These are phyloP conservation scores for Citrus inodora DNA, from an alignment of 345 rosid species.

Conservation along the genomic window DNA sequence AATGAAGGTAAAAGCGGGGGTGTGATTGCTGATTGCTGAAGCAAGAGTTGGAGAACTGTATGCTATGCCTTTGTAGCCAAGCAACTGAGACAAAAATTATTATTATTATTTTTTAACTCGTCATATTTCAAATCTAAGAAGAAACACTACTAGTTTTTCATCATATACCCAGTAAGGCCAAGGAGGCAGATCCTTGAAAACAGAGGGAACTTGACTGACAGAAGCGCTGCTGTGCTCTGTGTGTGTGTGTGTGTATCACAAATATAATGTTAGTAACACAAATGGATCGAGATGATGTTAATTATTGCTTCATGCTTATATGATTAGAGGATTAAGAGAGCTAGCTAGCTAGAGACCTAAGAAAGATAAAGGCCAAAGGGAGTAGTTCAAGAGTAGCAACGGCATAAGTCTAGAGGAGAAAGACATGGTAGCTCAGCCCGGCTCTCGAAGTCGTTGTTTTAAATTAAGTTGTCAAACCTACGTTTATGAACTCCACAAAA, in stretches of 20 bases:
- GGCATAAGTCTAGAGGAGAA: constrained; percentile 18
- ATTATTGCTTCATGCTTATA: too few species aligned
- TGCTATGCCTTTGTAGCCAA: constrained; percentile 29
- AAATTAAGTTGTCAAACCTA: constrained; percentile 27
- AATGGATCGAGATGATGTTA: too few species aligned
- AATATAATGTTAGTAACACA: too few species aligned
- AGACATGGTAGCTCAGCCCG: constrained; percentile 35
- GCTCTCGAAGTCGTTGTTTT: constrained; percentile 33
- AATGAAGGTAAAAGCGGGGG: constrained; percentile 40
- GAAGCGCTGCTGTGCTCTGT: too few species aligned
- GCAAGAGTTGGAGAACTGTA: constrained; percentile 38
- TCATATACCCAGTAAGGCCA: too few species aligned
- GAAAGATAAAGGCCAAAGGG: constrained; percentile 11
- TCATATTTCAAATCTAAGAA: too few species aligned
- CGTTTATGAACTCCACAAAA: constrained; percentile 16
- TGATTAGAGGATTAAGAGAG: neutral
- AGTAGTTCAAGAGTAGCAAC: constrained; percentile 22
- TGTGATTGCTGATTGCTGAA: constrained; percentile 46
- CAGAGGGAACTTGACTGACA: too few species aligned
- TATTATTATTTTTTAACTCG: too few species aligned
- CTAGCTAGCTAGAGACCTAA: neutral
- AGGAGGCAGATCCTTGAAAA: too few species aligned
- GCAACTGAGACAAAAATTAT: too few species aligned
- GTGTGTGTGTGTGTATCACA: too few species aligned
- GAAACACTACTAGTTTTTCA: too few species aligned